Evolutionary conservation across 108 stramenopile species (phyloP).

Genomic region (Pseudonitzschia multiseries): DNA sequence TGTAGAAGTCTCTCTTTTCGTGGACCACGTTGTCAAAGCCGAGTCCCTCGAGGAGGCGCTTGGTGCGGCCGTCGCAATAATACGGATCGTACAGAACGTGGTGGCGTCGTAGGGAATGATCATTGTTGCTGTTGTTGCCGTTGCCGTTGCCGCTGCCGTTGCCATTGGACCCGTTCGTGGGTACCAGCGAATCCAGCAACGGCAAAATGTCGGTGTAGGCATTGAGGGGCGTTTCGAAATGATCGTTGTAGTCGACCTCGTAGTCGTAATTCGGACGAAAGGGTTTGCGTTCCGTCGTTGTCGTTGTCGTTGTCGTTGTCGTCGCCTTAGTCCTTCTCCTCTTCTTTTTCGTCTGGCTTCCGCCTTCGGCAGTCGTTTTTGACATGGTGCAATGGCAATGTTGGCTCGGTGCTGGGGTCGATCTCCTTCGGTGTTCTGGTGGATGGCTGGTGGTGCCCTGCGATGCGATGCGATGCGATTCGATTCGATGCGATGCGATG

Average conservation of each 20-base stretch:
- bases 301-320: neutral
- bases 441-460: too few species aligned
- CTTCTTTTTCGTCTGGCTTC: neutral
- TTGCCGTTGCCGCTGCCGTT: conserved; percentile 19
- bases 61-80: conserved; percentile 71
- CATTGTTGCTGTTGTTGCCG: conserved; percentile 19
- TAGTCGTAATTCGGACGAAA: conserved; percentile 33
- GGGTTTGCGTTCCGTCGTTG: neutral
- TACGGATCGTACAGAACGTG: conserved; percentile 77
- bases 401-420: too few species aligned
- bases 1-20: conserved; percentile 83
- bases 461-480: too few species aligned
- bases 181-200: conserved; percentile 33
- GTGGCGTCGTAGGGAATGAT: conserved; percentile 14
- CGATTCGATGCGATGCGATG: too few species aligned
- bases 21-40: conserved; percentile 63
- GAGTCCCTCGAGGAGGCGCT: conserved; percentile 34
- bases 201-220: conserved; percentile 67
- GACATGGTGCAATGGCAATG: too few species aligned
- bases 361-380: too few species aligned
- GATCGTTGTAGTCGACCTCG: conserved; percentile 83
- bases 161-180: too few species aligned
- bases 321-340: too few species aligned
- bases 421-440: too few species aligned
- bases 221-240: conserved; percentile 72